A percentile compares a stretch with the other conserved stretches of the same genome.
These are phyloP conservation scores for Cryptococcus sp. DNA, from an alignment of 1,284 basidiomycete species.

Conservation along the genomic window DNA sequence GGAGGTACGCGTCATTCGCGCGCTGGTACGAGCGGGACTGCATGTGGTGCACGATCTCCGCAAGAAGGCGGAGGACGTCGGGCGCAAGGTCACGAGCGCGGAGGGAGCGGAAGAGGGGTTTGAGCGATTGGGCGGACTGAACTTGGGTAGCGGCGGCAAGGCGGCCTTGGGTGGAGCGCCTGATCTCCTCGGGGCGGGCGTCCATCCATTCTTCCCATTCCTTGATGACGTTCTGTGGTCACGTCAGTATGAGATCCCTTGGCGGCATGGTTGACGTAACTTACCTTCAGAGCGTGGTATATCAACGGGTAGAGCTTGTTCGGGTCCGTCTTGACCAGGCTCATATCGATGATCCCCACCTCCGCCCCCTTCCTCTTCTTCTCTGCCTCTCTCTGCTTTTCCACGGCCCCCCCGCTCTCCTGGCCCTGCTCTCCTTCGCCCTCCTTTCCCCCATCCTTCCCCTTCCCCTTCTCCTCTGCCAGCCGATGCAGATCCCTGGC, in stretches of 20 bases:
- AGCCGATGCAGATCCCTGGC: slow-evolving; percentile 26
- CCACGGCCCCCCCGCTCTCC: slow-evolving; percentile 6
- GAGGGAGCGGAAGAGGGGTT: slow-evolving; percentile 89
- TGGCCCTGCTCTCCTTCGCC: slow-evolving; percentile 3
- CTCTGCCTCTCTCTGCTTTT: slow-evolving; percentile 13
- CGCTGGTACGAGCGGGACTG: slow-evolving; percentile 89
- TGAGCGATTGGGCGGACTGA: slow-evolving; percentile 93
- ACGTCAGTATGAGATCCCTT: background rate
- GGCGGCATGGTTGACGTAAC: slow-evolving; percentile 4
- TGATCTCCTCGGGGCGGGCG: slow-evolving; percentile 72
- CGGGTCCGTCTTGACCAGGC: slow-evolving; percentile 83
- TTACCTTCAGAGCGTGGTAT: slow-evolving; percentile 85
- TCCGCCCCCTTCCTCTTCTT: slow-evolving; percentile 50
- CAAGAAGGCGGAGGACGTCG: slow-evolving; percentile 82
- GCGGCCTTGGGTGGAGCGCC: slow-evolving; percentile 85
- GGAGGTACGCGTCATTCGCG: slow-evolving; percentile 95
- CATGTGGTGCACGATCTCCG: slow-evolving; percentile 95
- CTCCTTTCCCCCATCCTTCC: slow-evolving; percentile 2
- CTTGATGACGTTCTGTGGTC: slow-evolving; percentile 65
- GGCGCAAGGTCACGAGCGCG: slow-evolving; percentile 73
- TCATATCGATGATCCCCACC: slow-evolving; percentile 67
- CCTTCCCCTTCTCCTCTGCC: slow-evolving; percentile 22
- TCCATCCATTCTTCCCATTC: slow-evolving; percentile 97
- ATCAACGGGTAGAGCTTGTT: slow-evolving; percentile 96
- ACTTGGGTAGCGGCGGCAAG: slow-evolving; percentile 91